phyloP scores from a whole-genome alignment of 805 yeast genomes.

The Metschnikowia dekortorum region DNA sequence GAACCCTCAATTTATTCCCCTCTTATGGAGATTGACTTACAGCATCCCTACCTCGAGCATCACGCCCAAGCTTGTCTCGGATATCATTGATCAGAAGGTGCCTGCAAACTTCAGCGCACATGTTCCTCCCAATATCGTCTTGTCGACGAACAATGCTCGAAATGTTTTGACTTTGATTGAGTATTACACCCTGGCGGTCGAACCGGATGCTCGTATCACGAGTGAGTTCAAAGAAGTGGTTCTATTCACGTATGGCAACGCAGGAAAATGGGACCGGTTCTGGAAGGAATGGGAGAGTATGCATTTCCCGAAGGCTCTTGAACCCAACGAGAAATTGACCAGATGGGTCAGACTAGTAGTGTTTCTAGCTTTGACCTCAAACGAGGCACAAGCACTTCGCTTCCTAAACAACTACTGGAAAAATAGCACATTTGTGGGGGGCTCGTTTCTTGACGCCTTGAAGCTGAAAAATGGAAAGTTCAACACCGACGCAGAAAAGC shows the following conservation, averaged over 20 bases:
- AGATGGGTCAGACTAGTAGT: slow-evolving; percentile 33
- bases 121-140: slow-evolving; percentile 8
- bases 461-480: slow-evolving; percentile 15
- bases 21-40: slow-evolving; percentile 32
- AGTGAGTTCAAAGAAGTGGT: slow-evolving; percentile 29
- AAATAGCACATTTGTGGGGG: slow-evolving; percentile 17
- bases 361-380: slow-evolving; percentile 27
- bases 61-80: slow-evolving; percentile 24
- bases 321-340: slow-evolving; percentile 7
- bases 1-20: slow-evolving; percentile 27
- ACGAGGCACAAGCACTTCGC: slow-evolving; percentile 21
- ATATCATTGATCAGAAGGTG: slow-evolving; percentile 14
- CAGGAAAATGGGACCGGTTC: slow-evolving; percentile 34
- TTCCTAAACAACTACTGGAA: slow-evolving; percentile 32
- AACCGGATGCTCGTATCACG: slow-evolving; percentile 8
- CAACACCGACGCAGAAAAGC: slow-evolving; percentile 19
- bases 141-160: slow-evolving; percentile 28
- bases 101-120: not conserved
- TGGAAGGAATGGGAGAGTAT: slow-evolving; percentile 37
- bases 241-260: slow-evolving; percentile 35
- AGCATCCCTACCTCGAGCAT: slow-evolving; percentile 14
- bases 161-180: slow-evolving; percentile 26
- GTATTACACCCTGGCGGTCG: slow-evolving; percentile 15
- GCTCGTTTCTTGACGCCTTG: slow-evolving; percentile 24
- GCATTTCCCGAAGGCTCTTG: slow-evolving; percentile 4